These are phyloP conservation scores for Adiantum capillusveneris DNA, from an alignment of 75 land plant genomes.

Conservation along the genomic window DNA sequence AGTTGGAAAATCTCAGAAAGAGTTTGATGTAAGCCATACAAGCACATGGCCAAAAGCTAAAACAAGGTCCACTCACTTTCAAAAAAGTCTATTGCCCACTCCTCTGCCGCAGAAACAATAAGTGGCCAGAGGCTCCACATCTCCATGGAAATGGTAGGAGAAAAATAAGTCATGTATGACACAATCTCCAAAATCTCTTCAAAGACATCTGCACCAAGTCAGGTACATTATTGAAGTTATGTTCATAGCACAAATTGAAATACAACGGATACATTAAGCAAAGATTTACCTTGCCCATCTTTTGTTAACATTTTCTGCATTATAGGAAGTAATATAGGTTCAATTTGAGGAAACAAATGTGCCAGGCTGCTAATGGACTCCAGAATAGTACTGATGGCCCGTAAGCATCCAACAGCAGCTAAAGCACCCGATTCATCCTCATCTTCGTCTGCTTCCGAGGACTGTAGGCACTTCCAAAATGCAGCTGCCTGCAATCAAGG, in stretches of 20 bases:
- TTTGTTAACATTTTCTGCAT: constrained; percentile 94
- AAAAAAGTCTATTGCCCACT: constrained; percentile 98
- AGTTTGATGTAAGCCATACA: too few relatives aligned
- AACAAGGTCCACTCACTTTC: constrained; percentile 75
- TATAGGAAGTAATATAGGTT: constrained; percentile 83
- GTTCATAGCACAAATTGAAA: too few relatives aligned
- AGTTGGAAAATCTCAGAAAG: too few relatives aligned
- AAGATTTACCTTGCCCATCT: constrained; percentile 98
- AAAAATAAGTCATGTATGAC: constrained; percentile 96
- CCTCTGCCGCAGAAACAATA: constrained; percentile 76
- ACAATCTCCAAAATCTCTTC: constrained; percentile 98
- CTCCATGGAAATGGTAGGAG: constrained; percentile 89
- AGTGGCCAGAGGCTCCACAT: constrained; percentile 99
- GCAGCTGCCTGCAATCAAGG: constrained; percentile 66
- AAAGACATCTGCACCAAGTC: constrained; percentile 68
- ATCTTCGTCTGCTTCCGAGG: constrained; percentile 87
- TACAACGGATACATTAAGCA: too few relatives aligned
- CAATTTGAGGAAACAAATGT: constrained; percentile 77
- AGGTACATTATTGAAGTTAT: background rate
- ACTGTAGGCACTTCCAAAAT: constrained; percentile 93
- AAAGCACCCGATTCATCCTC: constrained; percentile 95
- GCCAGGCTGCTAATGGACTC: constrained; percentile 94
- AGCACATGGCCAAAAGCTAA: too few relatives aligned
- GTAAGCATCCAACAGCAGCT: constrained; percentile 98
- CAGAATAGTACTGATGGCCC: constrained; percentile 96